Evolutionary conservation across 495 filamentous ascomycete genomes (phyloP), one percentile per base, ranked within the genome.

Genomic region (Lindgomyces ingoldianus): DNA sequence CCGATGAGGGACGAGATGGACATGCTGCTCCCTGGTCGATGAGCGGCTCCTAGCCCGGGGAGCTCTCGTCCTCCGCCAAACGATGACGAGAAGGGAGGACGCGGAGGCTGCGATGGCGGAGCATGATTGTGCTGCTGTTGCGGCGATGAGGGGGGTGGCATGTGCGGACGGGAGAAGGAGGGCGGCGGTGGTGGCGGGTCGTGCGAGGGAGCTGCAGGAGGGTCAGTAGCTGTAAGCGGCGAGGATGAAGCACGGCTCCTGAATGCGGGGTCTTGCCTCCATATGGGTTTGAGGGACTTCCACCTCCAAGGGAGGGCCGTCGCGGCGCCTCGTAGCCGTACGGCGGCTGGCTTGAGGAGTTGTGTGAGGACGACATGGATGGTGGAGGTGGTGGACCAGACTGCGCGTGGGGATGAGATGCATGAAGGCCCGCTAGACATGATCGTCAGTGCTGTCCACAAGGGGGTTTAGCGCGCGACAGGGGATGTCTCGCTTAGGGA

Each of bases 1-100:
- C 79, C 85, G 49, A 98, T 84, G 83, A 98, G 91, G 21, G 94
- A 90, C 9, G 91, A 94, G 70, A 98, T 98, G 21, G 94, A 96
- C 94, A 98, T 98, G 79, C 89, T 89, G 75, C 89, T 89, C 14
- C 85, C 85, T 10, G 82, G 82, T 41, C 85, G 82, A 73, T 82
- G 78, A 30, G 75, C 70, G 45, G 80, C 72, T 48, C 73, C 75
- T 51, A 76, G 72, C 12, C 79, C 76, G 53, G 79, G 76, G 25
- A 80, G 75, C 64, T 89, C 84, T 67, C 85, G 81, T 29, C 75
- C 74, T 47, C 60, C 64, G 10, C 77, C 71, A 60, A 83, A 81
- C 51, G 80, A 77, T 41, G 77, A 76, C 30, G 79, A 64, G 42
- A 74, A 75, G 33, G 77, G 76, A 19, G 60, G 21, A 26, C 63